These are phyloP conservation scores for Trichoderma brevicompactum DNA, from an alignment of 2,329 filamentous ascomycete species.

Conservation along the genomic window DNA sequence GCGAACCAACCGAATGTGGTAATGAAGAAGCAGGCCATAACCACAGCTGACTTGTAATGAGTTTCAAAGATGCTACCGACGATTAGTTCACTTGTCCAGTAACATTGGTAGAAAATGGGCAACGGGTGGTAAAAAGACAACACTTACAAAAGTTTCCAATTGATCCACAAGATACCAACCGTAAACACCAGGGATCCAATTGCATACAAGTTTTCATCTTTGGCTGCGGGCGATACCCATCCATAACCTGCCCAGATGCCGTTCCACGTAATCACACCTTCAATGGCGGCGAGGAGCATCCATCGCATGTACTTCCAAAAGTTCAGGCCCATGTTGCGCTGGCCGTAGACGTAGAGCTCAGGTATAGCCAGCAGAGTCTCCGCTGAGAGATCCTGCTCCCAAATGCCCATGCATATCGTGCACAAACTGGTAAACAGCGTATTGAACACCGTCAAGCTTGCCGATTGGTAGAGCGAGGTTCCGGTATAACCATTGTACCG, in stretches of 20 bases:
- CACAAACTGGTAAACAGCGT: conserved; percentile 89
- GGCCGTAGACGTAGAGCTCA: conserved; percentile 85
- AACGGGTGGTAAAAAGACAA: neutral
- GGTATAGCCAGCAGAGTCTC: conserved; percentile 90
- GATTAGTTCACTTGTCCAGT: conserved; percentile 33
- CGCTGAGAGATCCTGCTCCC: conserved; percentile 84
- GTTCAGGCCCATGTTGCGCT: conserved; percentile 74
- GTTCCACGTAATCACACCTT: conserved; percentile 77
- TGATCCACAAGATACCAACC: conserved; percentile 72
- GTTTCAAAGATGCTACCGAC: conserved; percentile 67
- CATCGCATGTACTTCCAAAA: conserved; percentile 73
- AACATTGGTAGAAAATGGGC: neutral
- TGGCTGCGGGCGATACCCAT: conserved; percentile 53
- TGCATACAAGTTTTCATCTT: conserved; percentile 73
- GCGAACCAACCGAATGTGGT: conserved; percentile 68
- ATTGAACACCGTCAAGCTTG: conserved; percentile 89
- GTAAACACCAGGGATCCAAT: conserved; percentile 75
- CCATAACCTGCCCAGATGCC: conserved; percentile 59
- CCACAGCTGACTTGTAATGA: conserved; percentile 72
- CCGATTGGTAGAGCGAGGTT: conserved; percentile 86
- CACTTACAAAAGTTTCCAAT: conserved; percentile 73
- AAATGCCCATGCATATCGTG: conserved; percentile 87
- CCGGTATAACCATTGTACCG: conserved; percentile 85
- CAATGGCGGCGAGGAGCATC: conserved; percentile 74
- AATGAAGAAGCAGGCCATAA: conserved; percentile 61